Base-by-base conservation (phyloP, 768 basidiomycete genomes). In the Termitomyces sp. region DNA sequence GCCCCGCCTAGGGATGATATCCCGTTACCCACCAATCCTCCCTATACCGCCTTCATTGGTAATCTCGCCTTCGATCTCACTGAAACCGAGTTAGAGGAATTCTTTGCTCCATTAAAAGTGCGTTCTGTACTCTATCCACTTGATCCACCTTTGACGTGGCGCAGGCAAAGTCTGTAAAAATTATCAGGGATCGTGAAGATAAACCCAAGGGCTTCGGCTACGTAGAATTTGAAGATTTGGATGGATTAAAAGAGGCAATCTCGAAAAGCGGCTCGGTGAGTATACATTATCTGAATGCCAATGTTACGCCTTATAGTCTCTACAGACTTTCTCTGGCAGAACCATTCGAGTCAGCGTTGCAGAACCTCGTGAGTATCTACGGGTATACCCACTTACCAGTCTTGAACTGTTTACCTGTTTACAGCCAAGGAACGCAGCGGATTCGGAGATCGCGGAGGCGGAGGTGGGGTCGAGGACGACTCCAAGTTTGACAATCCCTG, bases 201-300 rank as follows among this genome's bases (percentile, higher is more conserved):
- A 94, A 94, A 72, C 93, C 96, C 20, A 98, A 98, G 74, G 97
- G 97, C 0, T 98, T 98, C 76, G 97, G 96, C 38, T 98, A 99
- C 72, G 86, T 98, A 61, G 97, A 99, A 72, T 98, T 98, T 69
- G 83, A 81, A n/a, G 89, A 88, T 56, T 69, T 94, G 60, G 93
- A 96, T 20, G 88, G 86, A 51, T 77, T 98, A 55, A 96, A 96
- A 76, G 87, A 87, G 61, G 97, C 90, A 5, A 76, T 99, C 42
- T 75, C 80, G 25, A 89, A 86, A 75, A 83, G 79, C 31, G 91
- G 90, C 57, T 72, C 82, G 36, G 92, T 94, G 63, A 71, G 91
- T 47, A 46, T 43, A 9, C 50, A 6, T 25, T 51, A 25, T 15
- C 20, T 53, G 12, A 37, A 52, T 6, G 5, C 43, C 17, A 40